A percentile compares a stretch with the other conserved stretches of the same genome.
These are phyloP conservation scores for Pelargonium citronellum DNA, from an alignment of 441 rosid genomes.

Conservation along the genomic window DNA sequence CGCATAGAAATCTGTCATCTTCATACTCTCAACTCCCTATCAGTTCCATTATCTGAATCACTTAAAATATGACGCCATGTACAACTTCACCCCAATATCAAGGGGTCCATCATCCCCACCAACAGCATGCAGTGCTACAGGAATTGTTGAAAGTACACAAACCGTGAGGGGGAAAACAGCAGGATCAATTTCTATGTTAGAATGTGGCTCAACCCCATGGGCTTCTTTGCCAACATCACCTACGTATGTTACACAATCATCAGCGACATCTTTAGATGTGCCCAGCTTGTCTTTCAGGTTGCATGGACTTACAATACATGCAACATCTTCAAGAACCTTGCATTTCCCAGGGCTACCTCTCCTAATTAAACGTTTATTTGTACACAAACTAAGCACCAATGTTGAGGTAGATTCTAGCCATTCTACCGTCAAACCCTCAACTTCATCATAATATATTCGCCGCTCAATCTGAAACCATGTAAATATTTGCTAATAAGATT, in stretches of 20 bases:
- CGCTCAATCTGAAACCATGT: constrained; percentile 54
- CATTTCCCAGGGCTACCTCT: constrained; percentile 37
- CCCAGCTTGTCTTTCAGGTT: constrained; percentile 26
- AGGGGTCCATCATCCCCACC: constrained; percentile 82
- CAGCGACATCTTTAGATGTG: constrained; percentile 10
- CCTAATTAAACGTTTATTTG: constrained; percentile 37
- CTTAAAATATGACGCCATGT: constrained; percentile 59
- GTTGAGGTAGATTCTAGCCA: constrained; percentile 85
- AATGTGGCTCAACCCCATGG: constrained; percentile 17
- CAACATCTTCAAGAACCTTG: constrained; percentile 52
- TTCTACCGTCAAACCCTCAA: constrained; percentile 67
- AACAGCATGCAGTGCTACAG: constrained; percentile 69
- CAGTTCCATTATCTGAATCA: constrained; percentile 19
- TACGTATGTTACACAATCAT: constrained; percentile 18
- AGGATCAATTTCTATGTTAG: constrained; percentile 37
- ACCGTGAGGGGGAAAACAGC: constrained; percentile 63
- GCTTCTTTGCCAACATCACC: constrained; percentile 15
- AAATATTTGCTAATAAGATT: not conserved
- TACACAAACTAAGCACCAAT: constrained; percentile 46
- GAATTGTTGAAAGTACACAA: constrained; percentile 59
- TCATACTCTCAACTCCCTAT: not conserved
- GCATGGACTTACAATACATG: constrained; percentile 47
- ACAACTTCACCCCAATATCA: constrained; percentile 66
- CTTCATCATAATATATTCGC: constrained; percentile 68
- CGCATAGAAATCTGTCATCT: constrained; percentile 23